Conservation (phyloP, 2,329 filamentous ascomycete species). For the Alternaria burnsii region DNA sequence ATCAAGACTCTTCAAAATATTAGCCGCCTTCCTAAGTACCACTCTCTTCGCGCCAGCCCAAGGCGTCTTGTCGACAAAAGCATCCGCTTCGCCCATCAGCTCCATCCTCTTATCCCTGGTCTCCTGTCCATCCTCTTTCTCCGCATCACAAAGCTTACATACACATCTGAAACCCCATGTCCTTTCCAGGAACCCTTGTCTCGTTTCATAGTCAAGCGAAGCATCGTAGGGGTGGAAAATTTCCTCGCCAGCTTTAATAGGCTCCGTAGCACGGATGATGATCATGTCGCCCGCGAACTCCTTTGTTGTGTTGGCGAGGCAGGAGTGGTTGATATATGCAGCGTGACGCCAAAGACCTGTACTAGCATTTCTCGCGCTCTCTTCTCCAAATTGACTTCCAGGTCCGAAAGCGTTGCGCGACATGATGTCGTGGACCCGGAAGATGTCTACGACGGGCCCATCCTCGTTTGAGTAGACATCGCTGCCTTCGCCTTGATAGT, state of each 20-base stretch:
- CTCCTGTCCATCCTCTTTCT: constrained; percentile 36
- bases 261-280: constrained; percentile 52
- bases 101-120: constrained; percentile 36
- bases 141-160: constrained; percentile 52
- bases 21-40: constrained; percentile 34
- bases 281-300: constrained; percentile 53
- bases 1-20: constrained; percentile 30
- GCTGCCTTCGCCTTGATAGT: constrained; percentile 51
- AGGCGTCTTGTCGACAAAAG: constrained; percentile 34
- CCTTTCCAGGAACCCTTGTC: constrained; percentile 39
- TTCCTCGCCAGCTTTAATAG: constrained; percentile 36
- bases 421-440: constrained; percentile 58
- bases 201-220: constrained; percentile 44
- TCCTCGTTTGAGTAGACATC: constrained; percentile 49
- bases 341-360: constrained; percentile 54
- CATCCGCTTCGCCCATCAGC: constrained; percentile 34
- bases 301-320: constrained; percentile 52
- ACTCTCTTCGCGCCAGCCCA: constrained; percentile 41
- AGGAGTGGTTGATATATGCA: constrained; percentile 58
- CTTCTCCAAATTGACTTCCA: constrained; percentile 36
- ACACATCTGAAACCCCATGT: constrained; percentile 55
- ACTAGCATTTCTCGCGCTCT: constrained; percentile 32
- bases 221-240: constrained; percentile 41
- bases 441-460: constrained; percentile 58
- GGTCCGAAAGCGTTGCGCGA: constrained; percentile 57